A percentile compares a stretch with the other conserved stretches of the same genome.
These are phyloP conservation scores for Cercophora samala DNA, from an alignment of 495 filamentous ascomycete genomes.

Conservation along the genomic window DNA sequence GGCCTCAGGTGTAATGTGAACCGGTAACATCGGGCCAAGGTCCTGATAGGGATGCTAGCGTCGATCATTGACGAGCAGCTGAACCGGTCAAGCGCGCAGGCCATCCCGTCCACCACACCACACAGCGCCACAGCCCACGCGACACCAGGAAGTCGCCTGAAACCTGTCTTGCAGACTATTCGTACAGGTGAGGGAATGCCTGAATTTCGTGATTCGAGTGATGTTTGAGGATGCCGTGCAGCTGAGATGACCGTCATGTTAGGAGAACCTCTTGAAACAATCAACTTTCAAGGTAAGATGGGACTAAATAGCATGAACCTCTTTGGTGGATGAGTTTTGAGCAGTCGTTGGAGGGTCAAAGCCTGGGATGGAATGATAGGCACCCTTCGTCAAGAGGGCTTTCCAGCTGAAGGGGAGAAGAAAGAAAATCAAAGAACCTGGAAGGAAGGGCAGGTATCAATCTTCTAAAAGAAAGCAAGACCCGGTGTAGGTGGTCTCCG, in stretches of 20 bases:
- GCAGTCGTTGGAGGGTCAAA: too few relatives aligned
- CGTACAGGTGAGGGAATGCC: not conserved
- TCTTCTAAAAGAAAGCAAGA: not conserved
- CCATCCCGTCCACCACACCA: not conserved
- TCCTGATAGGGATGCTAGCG: not conserved
- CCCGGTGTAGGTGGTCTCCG: too few relatives aligned
- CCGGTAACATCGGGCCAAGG: not conserved
- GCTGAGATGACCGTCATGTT: not conserved
- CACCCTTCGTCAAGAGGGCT: too few relatives aligned
- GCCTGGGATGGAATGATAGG: not conserved
- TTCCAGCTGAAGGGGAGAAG: not conserved
- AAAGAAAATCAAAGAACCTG: not conserved
- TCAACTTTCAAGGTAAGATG: not conserved
- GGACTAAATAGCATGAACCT: not conserved
- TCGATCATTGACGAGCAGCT: constrained; percentile 8
- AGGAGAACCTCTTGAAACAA: not conserved
- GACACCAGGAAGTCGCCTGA: not conserved
- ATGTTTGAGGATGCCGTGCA: not conserved
- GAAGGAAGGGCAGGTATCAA: not conserved
- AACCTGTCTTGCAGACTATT: not conserved
- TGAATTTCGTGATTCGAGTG: not conserved
- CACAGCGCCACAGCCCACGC: not conserved
- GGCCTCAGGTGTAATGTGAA: not conserved
- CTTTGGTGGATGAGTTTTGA: not conserved
- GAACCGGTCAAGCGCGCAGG: not conserved